Conservation (phyloP, 1,284 basidiomycete species). For the Crucibulum parvulum region DNA sequence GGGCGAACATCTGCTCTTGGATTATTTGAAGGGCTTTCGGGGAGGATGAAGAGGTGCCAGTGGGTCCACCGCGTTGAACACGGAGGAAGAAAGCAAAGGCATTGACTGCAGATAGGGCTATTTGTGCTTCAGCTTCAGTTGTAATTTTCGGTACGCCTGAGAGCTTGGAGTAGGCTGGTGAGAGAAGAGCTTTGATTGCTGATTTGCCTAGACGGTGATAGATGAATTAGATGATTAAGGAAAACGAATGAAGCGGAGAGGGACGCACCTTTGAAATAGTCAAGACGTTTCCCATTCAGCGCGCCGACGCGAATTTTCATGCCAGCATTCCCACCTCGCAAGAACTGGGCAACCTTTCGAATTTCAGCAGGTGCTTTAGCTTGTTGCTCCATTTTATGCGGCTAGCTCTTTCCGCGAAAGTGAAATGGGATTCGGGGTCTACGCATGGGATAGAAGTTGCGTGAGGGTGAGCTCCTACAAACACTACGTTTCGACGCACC, state of each 20-base stretch:
- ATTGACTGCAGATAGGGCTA: conserved; percentile 77
- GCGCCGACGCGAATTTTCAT: conserved; percentile 92
- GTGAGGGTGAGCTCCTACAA: too few relatives aligned
- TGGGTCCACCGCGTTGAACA: conserved; percentile 80
- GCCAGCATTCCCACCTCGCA: conserved; percentile 85
- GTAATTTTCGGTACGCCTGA: conserved; percentile 85
- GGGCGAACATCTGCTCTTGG: conserved; percentile 82
- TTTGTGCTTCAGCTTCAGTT: conserved; percentile 80
- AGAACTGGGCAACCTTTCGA: conserved; percentile 83
- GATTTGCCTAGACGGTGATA: conserved; percentile 73
- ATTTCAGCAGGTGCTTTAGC: conserved; percentile 78
- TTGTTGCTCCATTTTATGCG: conserved; percentile 67
- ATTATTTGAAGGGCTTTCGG: conserved; percentile 87
- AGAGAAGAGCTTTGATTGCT: conserved; percentile 90
- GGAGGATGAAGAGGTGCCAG: conserved; percentile 71
- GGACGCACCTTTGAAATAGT: conserved; percentile 94
- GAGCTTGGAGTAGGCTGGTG: conserved; percentile 90
- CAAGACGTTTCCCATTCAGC: conserved; percentile 92
- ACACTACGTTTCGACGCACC: too few relatives aligned
- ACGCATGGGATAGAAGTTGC: too few relatives aligned
- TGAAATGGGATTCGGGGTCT: too few relatives aligned
- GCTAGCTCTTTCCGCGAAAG: too few relatives aligned
- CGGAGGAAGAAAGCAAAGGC: conserved; percentile 91
- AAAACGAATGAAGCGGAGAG: not conserved
- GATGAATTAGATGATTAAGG: conserved; percentile 3